These are phyloP conservation scores for Trichoderma guizhouense DNA, from an alignment of 2,329 filamentous ascomycete genomes.

Conservation along the genomic window DNA sequence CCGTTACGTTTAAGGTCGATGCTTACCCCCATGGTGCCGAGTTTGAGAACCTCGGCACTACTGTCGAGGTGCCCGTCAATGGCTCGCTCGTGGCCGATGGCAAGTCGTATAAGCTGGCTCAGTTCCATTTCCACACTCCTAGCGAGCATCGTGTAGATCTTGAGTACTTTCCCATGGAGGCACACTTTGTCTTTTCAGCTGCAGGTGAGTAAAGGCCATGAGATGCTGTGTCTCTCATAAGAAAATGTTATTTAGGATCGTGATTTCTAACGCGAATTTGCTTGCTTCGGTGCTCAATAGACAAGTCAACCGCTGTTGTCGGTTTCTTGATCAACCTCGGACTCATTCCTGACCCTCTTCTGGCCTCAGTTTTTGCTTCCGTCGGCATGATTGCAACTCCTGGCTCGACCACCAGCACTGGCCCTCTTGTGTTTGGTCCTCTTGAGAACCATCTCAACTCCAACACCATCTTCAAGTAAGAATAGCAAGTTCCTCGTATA, in stretches of 20 bases:
- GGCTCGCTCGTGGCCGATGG: conserved; percentile 43
- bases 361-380: conserved; percentile 37
- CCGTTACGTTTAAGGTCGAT: conserved; percentile 36
- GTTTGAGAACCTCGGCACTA: conserved; percentile 52
- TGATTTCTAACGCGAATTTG: neutral
- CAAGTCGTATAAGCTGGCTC: conserved; percentile 42
- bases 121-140: conserved; percentile 61
- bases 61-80: conserved; percentile 47
- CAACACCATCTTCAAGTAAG: conserved; percentile 31
- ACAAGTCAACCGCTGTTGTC: conserved; percentile 29
- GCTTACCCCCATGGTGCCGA: conserved; percentile 35
- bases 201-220: neutral
- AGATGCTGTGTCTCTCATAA: neutral
- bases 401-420: conserved; percentile 37
- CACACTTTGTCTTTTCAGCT: conserved; percentile 30
- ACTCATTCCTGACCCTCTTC: conserved; percentile 23
- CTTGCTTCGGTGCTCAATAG: neutral
- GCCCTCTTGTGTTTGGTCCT: conserved; percentile 41
- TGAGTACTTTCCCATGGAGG: conserved; percentile 29
- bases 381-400: conserved; percentile 37
- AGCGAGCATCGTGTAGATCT: conserved; percentile 54
- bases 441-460: conserved; percentile 35
- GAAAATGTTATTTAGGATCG: neutral
- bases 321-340: conserved; percentile 17
- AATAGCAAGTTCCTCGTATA: neutral